phyloP scores from a whole-genome alignment of 2,329 filamentous ascomycete genomes.

The Ophioceras dolichostomum region DNA sequence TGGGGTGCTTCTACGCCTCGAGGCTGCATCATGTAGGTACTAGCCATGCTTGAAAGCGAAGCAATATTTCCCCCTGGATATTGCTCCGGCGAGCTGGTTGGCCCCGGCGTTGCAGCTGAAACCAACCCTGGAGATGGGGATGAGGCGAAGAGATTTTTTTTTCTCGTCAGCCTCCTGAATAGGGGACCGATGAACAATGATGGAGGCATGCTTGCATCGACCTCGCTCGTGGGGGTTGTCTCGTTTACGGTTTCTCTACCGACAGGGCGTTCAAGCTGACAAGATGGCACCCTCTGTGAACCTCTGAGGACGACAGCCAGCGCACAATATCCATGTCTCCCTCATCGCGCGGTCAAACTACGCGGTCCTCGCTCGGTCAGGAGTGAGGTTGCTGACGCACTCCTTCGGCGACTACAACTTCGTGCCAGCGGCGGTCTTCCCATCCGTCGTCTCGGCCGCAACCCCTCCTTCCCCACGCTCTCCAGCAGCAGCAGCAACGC shows the following conservation, averaged over 20 bases:
- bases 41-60: too few relatives aligned
- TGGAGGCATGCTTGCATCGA: too few relatives aligned
- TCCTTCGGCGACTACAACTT: constrained; percentile 58
- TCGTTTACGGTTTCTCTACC: neutral
- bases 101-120: too few relatives aligned
- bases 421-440: constrained; percentile 47
- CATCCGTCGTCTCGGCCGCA: constrained; percentile 44
- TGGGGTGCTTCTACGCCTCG: constrained; percentile 62
- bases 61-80: too few relatives aligned
- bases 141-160: too few relatives aligned
- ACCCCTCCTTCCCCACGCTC: constrained; percentile 1
- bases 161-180: too few relatives aligned
- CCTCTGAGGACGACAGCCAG: constrained; percentile 22
- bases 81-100: too few relatives aligned
- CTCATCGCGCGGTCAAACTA: constrained; percentile 68
- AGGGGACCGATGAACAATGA: too few relatives aligned
- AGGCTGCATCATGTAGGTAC: constrained; percentile 47
- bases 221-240: neutral
- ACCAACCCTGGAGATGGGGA: too few relatives aligned
- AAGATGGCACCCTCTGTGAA: too few relatives aligned
- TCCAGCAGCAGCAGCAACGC: constrained; percentile 4
- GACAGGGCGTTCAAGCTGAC: neutral
- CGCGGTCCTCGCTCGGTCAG: constrained; percentile 43
- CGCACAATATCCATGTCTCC: constrained; percentile 45
- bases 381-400: constrained; percentile 52